phyloP scores from a whole-genome alignment of 2,329 filamentous ascomycete species.

The Trichoderma afroharzianum region DNA sequence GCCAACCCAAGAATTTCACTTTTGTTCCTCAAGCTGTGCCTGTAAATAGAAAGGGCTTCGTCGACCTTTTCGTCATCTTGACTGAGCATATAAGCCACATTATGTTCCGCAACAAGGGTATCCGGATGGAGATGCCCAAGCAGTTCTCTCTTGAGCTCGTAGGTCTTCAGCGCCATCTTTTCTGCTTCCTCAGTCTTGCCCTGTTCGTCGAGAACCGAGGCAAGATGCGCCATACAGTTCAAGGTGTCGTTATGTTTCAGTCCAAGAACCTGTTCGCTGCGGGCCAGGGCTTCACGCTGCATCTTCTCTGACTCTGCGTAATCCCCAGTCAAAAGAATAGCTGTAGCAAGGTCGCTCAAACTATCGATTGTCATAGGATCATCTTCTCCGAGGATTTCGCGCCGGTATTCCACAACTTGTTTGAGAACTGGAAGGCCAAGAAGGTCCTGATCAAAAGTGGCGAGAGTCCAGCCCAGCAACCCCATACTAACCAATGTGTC shows the following conservation, averaged over 20 bases:
- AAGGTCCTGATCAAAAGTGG: not conserved
- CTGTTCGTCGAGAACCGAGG: not conserved
- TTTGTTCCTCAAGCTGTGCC: not conserved
- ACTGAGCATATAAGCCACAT: not conserved
- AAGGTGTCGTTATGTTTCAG: not conserved
- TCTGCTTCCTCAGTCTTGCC: not conserved
- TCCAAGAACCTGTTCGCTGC: not conserved
- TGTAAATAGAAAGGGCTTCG: not conserved
- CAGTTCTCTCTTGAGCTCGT: not conserved
- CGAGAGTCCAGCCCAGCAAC: not conserved
- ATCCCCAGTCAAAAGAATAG: not conserved
- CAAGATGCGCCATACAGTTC: slow-evolving; percentile 8
- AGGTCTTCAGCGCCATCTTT: not conserved
- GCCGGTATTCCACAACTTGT: not conserved
- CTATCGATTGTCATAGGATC: slow-evolving; percentile 7
- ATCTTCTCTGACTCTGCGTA: not conserved
- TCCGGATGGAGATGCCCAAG: not conserved
- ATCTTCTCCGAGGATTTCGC: slow-evolving; percentile 1
- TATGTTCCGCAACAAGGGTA: not conserved
- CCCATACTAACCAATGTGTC: slow-evolving; percentile 10
- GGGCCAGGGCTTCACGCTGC: slow-evolving; percentile 12
- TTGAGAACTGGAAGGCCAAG: not conserved
- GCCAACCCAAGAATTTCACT: not conserved
- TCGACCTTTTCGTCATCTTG: not conserved
- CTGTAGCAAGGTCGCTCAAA: slow-evolving; percentile 1